A percentile compares a stretch with the other conserved stretches of the same genome.
These are phyloP conservation scores for Fusarium nodosum DNA, from an alignment of 2,329 filamentous ascomycete genomes.

Conservation along the genomic window DNA sequence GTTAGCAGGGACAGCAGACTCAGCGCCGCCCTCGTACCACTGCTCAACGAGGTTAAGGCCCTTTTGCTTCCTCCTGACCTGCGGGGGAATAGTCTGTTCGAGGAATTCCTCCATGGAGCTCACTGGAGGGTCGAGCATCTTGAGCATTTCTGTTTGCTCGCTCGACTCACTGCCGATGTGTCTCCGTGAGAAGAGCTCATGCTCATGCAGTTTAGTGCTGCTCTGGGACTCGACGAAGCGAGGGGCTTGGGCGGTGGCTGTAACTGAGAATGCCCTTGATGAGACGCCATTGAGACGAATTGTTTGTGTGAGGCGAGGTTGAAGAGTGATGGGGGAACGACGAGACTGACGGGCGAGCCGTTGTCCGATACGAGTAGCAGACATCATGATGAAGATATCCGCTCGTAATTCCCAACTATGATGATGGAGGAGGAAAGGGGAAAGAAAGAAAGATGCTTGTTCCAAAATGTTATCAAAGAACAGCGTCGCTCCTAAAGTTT, in stretches of 20 bases:
- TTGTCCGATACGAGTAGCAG: constrained; percentile 48
- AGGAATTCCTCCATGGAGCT: constrained; percentile 85
- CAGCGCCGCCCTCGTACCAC: constrained; percentile 46
- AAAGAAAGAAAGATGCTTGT: neutral
- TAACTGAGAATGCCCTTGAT: constrained; percentile 39
- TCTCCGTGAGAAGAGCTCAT: constrained; percentile 75
- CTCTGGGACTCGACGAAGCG: constrained; percentile 43
- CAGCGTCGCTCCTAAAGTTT: constrained; percentile 33
- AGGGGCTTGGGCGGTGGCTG: constrained; percentile 25
- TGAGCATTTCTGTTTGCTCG: constrained; percentile 82
- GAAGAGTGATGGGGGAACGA: constrained; percentile 37
- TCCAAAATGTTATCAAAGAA: constrained; percentile 18
- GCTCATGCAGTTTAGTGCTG: constrained; percentile 40
- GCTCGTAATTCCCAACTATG: constrained; percentile 18
- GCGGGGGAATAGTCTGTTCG: constrained; percentile 81
- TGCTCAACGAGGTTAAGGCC: constrained; percentile 50
- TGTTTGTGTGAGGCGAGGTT: constrained; percentile 39
- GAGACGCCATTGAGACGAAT: constrained; percentile 30
- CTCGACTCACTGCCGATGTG: constrained; percentile 85
- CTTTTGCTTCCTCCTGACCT: constrained; percentile 65
- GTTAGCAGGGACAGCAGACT: constrained; percentile 43
- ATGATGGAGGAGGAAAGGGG: neutral
- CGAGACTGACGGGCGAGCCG: constrained; percentile 47
- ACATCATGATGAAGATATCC: constrained; percentile 43
- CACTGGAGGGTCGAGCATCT: constrained; percentile 80